Conservation (phyloP, 805 yeast genomes). For the Pichia thaimueangensis region DNA sequence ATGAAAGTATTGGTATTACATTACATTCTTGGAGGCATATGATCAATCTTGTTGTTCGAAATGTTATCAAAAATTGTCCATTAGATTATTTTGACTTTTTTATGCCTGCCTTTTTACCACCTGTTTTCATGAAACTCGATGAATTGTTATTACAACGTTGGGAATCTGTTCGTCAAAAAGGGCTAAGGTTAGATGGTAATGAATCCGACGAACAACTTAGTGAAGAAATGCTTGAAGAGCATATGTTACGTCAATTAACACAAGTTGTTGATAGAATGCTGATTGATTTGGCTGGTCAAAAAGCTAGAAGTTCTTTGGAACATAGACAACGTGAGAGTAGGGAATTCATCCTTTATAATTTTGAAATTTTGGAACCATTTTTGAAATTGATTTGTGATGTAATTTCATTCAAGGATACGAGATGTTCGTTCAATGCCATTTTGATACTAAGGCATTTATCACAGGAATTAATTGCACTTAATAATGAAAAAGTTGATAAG, state of each 20-base stretch:
- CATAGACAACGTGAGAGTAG: constrained; percentile 63
- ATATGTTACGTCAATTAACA: constrained; percentile 84
- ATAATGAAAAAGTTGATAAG: constrained; percentile 64
- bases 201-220: constrained; percentile 74
- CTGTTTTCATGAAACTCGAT: constrained; percentile 66
- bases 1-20: constrained; percentile 78
- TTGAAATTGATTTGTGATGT: constrained; percentile 69
- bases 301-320: constrained; percentile 39
- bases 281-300: constrained; percentile 83
- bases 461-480: constrained; percentile 59
- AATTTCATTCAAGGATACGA: constrained; percentile 77
- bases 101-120: constrained; percentile 73
- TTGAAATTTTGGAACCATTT: constrained; percentile 69
- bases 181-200: constrained; percentile 47
- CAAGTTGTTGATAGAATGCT: constrained; percentile 83
- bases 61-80: constrained; percentile 87
- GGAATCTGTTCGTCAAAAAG: constrained; percentile 58
- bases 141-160: constrained; percentile 68
- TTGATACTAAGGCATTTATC: constrained; percentile 70
- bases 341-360: constrained; percentile 55
- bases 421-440: constrained; percentile 88
- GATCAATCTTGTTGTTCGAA: constrained; percentile 82
- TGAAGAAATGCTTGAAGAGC: constrained; percentile 99
- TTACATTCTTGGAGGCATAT: constrained; percentile 97
- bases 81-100: constrained; percentile 56